Evolutionary conservation across 129 eudicot species (phyloP), one percentile per base, ranked within the genome.

Genomic region (Saposhnikovia divaricata): DNA sequence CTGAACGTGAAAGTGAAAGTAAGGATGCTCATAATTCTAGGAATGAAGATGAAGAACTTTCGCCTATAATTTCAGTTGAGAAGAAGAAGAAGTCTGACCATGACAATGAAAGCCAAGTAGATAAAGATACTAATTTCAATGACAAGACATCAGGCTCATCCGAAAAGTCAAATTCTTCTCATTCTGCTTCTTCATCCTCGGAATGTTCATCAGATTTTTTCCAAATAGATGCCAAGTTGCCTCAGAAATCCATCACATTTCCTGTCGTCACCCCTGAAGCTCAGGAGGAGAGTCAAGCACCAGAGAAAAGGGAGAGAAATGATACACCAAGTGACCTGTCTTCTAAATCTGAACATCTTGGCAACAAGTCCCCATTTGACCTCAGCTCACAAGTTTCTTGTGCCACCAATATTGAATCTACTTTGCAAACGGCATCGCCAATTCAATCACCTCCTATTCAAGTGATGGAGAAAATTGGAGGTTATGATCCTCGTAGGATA

Each of bases 371-470:
- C 77, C 51, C 37, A n/a, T 73, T 1, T 23, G 38, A 9, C 16
- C 51, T 42, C 28, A 39, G 50, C 77, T 73, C 55, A 23, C 77
- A 42, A 43, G 37, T n/a, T 44, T 42, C 37, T 73, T 19, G 27
- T 77, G 42, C 82, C 78, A 85, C 84, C 19, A 82, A 65, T 28
- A n/a, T n/a, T n/a, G 88, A 82, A 81, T 83, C 89, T 48, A n/a
- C n/a, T 23, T 37, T 68, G 13, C 82, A 55, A 39, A 68, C 71
- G 45, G 5, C 53, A 53, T 80, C 92, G 14, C 85, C 80, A 38
- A 81, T 84, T 70, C 83, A 76, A 83, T 84, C 77, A 16, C 98
- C 98, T 19, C 80, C 91, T 8, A n/a, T 84, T 77, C 98, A 93
- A 85, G 79, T 86, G 50, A 93, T 93, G 97, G 90, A 87, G 71